phyloP scores from a whole-genome alignment of 352 stramenopile genomes.

The Phytophthora litchii region DNA sequence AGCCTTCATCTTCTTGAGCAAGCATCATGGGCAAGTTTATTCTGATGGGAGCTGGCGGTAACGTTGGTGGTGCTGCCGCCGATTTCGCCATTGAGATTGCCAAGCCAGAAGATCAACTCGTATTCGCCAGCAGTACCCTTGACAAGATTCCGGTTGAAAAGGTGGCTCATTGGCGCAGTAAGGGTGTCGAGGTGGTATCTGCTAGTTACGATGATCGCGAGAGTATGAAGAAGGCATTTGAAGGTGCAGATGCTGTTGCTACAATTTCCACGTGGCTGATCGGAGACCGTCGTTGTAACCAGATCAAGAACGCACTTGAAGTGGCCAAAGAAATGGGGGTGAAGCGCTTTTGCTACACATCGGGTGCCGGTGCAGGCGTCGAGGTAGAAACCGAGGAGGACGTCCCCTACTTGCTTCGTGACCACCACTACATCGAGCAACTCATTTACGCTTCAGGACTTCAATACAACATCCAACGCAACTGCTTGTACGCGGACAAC shows the following conservation, averaged over 20 bases:
- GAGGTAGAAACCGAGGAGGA: constrained; percentile 28
- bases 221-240: constrained; percentile 32
- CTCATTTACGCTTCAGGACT: constrained; percentile 24
- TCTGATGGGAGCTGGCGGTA: constrained; percentile 32
- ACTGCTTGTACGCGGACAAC: constrained; percentile 34
- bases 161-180: constrained; percentile 21
- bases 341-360: constrained; percentile 35
- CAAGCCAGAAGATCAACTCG: constrained; percentile 34
- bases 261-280: constrained; percentile 38
- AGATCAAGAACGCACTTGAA: constrained; percentile 29
- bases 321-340: constrained; percentile 24
- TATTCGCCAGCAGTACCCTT: constrained; percentile 33
- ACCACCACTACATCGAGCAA: constrained; percentile 37
- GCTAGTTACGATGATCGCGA: constrained; percentile 32
- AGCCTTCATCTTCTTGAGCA: neutral
- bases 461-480: constrained; percentile 38
- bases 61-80: constrained; percentile 25
- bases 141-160: constrained; percentile 27
- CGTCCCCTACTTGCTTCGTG: constrained; percentile 26
- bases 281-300: constrained; percentile 29
- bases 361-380: constrained; percentile 18
- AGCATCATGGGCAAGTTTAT: constrained; percentile 31
- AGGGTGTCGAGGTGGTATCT: constrained; percentile 26
- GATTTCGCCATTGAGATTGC: constrained; percentile 33
- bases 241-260: constrained; percentile 24